Evolutionary conservation across 495 filamentous ascomycete genomes (phyloP).

Genomic region (Pyrenopolyporus hunteri): DNA sequence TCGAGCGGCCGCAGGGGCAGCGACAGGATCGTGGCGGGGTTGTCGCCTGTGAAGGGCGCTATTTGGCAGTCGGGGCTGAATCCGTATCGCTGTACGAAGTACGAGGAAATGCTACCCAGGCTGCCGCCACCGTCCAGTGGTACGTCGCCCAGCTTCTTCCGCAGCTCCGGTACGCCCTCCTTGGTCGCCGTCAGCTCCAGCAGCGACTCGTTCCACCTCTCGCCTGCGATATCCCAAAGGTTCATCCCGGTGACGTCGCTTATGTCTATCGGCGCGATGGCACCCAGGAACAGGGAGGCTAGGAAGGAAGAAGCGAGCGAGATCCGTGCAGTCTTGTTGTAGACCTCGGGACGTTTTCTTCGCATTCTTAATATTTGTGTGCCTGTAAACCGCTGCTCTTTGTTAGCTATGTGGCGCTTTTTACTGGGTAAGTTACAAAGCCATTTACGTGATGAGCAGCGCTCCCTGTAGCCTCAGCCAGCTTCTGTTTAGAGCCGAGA

Average conservation of each 20-base stretch:
- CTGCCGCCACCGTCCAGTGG: slow-evolving; percentile 78
- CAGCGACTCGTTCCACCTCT: slow-evolving; percentile 73
- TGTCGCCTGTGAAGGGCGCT: slow-evolving; percentile 91
- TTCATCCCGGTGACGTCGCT: slow-evolving; percentile 97
- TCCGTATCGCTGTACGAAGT: slow-evolving; percentile 78
- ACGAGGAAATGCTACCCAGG: slow-evolving; percentile 73
- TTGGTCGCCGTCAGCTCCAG: slow-evolving; percentile 74
- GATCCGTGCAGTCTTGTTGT: slow-evolving; percentile 79
- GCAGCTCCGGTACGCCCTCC: slow-evolving; percentile 68
- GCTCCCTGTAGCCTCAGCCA: slow-evolving; percentile 85
- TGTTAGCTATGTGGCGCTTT: slow-evolving; percentile 33
- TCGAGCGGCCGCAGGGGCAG: slow-evolving; percentile 84
- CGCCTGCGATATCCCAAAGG: slow-evolving; percentile 84
- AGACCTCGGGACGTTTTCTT: slow-evolving; percentile 77
- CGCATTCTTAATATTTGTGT: slow-evolving; percentile 92
- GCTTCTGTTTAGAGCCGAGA: slow-evolving; percentile 65
- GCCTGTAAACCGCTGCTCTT: slow-evolving; percentile 86
- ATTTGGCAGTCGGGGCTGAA: slow-evolving; percentile 78
- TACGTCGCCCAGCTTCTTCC: slow-evolving; percentile 79
- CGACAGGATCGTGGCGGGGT: slow-evolving; percentile 92
- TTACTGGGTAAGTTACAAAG: neutral
- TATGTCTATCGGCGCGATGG: slow-evolving; percentile 88
- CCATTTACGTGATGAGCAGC: slow-evolving; percentile 86
- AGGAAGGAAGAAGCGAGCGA: slow-evolving; percentile 95
- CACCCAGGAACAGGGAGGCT: slow-evolving; percentile 87